phyloP scores from a whole-genome alignment of 495 filamentous ascomycete genomes.

The Hypoxylon fragiforme region DNA sequence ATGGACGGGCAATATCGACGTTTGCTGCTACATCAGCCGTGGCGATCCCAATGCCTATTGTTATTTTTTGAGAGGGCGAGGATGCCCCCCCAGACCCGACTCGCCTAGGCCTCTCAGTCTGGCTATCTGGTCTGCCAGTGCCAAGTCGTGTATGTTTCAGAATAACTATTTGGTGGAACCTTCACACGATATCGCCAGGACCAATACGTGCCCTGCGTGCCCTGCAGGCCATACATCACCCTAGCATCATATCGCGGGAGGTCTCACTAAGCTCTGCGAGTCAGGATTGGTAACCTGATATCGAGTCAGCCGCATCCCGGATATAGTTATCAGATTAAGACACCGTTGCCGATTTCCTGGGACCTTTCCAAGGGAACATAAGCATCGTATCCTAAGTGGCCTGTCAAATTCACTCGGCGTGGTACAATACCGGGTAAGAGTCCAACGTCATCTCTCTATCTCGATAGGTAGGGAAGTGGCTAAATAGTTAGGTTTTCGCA shows the following conservation, averaged over 20 bases:
- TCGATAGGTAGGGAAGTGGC: neutral
- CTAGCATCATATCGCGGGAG: conserved; percentile 25
- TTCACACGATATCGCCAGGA: conserved; percentile 34
- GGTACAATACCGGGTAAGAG: conserved; percentile 18
- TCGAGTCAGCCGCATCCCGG: conserved; percentile 33
- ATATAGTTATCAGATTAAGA: conserved; percentile 20
- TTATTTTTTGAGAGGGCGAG: conserved; percentile 7
- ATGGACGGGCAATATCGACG: conserved; percentile 31
- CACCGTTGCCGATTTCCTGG: conserved; percentile 26
- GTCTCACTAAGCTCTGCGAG: conserved; percentile 26
- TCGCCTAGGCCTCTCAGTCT: conserved; percentile 11
- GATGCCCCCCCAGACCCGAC: conserved; percentile 3
- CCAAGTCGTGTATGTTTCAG: conserved; percentile 37
- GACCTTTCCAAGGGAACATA: conserved; percentile 16
- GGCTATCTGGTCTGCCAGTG: conserved; percentile 21
- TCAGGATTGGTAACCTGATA: conserved; percentile 29
- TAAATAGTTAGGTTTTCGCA: conserved; percentile 2
- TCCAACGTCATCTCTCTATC: conserved; percentile 17
- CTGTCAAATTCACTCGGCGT: conserved; percentile 23
- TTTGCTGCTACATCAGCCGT: conserved; percentile 24
- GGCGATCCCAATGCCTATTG: conserved; percentile 12
- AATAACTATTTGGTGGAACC: conserved; percentile 21
- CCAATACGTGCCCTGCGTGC: conserved; percentile 34
- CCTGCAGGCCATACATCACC: conserved; percentile 15
- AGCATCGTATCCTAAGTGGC: conserved; percentile 6